Evolutionary conservation across 1,139 yeast species (phyloP), one percentile per base, ranked within the genome.

Genomic region (Kodamaea fungicola): DNA sequence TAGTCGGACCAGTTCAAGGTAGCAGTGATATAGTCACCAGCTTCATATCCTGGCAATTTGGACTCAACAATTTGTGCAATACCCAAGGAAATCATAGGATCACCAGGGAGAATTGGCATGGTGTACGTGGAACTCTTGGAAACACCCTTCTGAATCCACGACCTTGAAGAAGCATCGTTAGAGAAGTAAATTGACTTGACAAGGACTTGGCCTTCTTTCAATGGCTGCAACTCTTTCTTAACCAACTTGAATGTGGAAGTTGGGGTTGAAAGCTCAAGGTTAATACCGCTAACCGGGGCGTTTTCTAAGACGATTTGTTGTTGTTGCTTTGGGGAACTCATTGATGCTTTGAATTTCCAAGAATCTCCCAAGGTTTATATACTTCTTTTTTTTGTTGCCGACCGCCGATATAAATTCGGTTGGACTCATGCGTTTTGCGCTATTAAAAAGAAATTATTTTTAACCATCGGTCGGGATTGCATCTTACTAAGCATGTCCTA

Each of bases 81-180:
- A 12, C 79, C 84, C 31, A 66, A 48, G 2, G 83, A 64, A 30
- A 72, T 69, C 61, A 80, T 72, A 8, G 63, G 55, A 19, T 71
- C 70, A 26, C 80, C 80, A 35, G 67, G 57, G 31, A 59, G 50
- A 12, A 75, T 64, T 9, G 80, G 78, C 4, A 67, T 63, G 7
- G 66, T 59, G 51, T 80, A 80, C 40, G 68, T 61, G 45, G 71
- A 62, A 34, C 59, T 66, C 4, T 64, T 61, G 12, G 69, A 57
- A 10, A 66, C 55, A 39, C 58, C 64, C 40, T 65, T 66, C 41
- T 64, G 66, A 35, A 80, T 78, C 83, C 84, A 80, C 35, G 72
- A 69, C 55, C 81, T 74, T 53, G 79, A 85, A 8, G 83, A 76
- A 10, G 87, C 86, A 52, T 80, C 87, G 49, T 80, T 78, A 28